phyloP scores from a whole-genome alignment of 2,329 filamentous ascomycete species.

The Trichophyton verrucosum region DNA sequence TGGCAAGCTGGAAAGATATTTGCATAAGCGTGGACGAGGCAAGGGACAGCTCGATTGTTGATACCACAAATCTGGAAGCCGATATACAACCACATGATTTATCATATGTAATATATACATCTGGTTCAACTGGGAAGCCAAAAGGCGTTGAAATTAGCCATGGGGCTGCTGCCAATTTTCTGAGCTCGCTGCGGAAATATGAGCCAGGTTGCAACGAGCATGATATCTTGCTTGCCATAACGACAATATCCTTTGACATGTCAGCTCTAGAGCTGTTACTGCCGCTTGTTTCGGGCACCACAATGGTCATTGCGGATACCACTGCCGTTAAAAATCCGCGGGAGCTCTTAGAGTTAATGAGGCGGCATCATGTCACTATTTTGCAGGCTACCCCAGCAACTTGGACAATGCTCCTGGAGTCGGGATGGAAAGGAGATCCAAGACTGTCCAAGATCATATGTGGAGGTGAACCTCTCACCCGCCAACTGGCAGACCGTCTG shows the following conservation, averaged over 20 bases:
- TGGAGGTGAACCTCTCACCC: not conserved
- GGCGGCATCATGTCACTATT: slow-evolving; percentile 11
- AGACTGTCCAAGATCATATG: not conserved
- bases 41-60: slow-evolving; percentile 24
- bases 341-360: slow-evolving; percentile 14
- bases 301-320: slow-evolving; percentile 15
- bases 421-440: slow-evolving; percentile 2
- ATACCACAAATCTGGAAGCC: slow-evolving; percentile 5
- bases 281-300: slow-evolving; percentile 7
- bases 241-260: slow-evolving; percentile 16
- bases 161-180: slow-evolving; percentile 13
- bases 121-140: slow-evolving; percentile 23
- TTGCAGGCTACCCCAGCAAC: slow-evolving; percentile 10
- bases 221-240: slow-evolving; percentile 12
- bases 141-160: slow-evolving; percentile 32
- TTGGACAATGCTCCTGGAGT: slow-evolving; percentile 13
- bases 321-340: slow-evolving; percentile 13
- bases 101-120: slow-evolving; percentile 27
- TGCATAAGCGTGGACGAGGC: not conserved
- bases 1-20: not conserved
- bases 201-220: slow-evolving; percentile 2
- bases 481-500: slow-evolving; percentile 10
- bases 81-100: slow-evolving; percentile 19
- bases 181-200: slow-evolving; percentile 4
- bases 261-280: slow-evolving; percentile 13